Evolutionary conservation across 2,329 filamentous ascomycete genomes (phyloP).

Genomic region (Xylariaceae sp.): DNA sequence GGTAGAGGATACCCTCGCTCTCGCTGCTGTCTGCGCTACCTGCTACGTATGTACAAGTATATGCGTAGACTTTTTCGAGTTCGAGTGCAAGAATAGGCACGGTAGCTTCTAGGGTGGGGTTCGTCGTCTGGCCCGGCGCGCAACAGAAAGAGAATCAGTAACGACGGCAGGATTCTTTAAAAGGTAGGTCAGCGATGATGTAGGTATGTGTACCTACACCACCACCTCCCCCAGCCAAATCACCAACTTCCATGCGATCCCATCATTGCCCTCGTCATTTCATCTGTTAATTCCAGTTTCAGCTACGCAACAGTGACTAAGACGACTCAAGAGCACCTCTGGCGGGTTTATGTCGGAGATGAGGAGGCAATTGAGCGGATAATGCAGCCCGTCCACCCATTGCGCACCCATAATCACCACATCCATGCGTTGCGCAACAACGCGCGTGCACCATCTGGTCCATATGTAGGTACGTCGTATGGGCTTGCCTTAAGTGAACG

Average conservation of each 20-base stretch:
- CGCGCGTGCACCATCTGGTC: too few species aligned
- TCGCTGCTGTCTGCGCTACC: background rate
- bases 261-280: constrained; percentile 9
- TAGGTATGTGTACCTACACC: background rate
- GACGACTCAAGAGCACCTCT: constrained; percentile 11
- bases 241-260: background rate
- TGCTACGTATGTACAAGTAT: background rate
- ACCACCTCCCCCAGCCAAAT: background rate
- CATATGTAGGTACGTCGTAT: too few species aligned
- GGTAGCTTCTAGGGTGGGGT: background rate
- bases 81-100: too few species aligned
- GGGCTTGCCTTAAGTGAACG: background rate
- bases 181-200: background rate
- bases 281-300: background rate
- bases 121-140: background rate
- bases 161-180: background rate
- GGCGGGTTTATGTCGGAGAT: constrained; percentile 15
- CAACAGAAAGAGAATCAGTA: background rate
- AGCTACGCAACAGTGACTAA: constrained; percentile 16
- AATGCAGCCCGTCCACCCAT: background rate
- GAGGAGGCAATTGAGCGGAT: constrained; percentile 12
- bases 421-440: too few species aligned
- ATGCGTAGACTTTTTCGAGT: background rate
- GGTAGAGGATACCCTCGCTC: too few species aligned
- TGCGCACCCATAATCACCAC: too few species aligned